Conservation (phyloP, 345 rosid genomes). For the Salix caprea region DNA sequence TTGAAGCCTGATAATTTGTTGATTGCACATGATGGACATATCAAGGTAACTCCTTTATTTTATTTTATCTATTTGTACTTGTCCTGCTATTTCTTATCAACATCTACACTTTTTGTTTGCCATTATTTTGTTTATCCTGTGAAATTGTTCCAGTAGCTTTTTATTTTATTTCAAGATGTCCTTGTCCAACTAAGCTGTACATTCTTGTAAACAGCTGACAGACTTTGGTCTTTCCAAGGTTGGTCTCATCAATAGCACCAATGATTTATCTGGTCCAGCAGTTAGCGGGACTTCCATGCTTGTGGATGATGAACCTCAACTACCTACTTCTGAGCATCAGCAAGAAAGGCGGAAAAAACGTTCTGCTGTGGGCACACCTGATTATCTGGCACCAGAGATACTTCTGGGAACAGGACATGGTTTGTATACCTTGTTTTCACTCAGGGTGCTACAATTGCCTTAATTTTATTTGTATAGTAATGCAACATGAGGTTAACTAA, state of each 20-base stretch:
- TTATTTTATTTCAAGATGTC: neutral
- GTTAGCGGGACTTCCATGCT: slow-evolving; percentile 79
- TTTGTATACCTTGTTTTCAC: slow-evolving; percentile 43
- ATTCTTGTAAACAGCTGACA: slow-evolving; percentile 53
- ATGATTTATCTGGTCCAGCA: slow-evolving; percentile 92
- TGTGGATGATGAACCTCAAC: slow-evolving; percentile 69
- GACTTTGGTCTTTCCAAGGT: slow-evolving; percentile 89
- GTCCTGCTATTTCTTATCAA: neutral
- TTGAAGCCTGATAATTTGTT: slow-evolving; percentile 96
- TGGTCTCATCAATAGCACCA: slow-evolving; percentile 99
- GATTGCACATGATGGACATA: slow-evolving; percentile 99
- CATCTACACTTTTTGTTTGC: neutral
- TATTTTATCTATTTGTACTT: neutral
- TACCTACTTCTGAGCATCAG: slow-evolving; percentile 58
- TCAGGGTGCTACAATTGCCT: slow-evolving; percentile 27
- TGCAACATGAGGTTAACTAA: neutral
- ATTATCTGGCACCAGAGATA: slow-evolving; percentile 98
- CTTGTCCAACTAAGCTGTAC: neutral
- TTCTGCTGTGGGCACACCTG: slow-evolving; percentile 99
- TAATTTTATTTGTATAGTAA: slow-evolving; percentile 6
- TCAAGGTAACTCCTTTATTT: slow-evolving; percentile 54
- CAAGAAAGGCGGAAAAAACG: slow-evolving; percentile 80
- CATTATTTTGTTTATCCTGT: neutral
- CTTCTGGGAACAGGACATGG: slow-evolving; percentile 99
- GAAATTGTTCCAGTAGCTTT: neutral